Base-by-base conservation (phyloP, 2,329 filamentous ascomycete genomes). In the Colletotrichum camelliae region DNA sequence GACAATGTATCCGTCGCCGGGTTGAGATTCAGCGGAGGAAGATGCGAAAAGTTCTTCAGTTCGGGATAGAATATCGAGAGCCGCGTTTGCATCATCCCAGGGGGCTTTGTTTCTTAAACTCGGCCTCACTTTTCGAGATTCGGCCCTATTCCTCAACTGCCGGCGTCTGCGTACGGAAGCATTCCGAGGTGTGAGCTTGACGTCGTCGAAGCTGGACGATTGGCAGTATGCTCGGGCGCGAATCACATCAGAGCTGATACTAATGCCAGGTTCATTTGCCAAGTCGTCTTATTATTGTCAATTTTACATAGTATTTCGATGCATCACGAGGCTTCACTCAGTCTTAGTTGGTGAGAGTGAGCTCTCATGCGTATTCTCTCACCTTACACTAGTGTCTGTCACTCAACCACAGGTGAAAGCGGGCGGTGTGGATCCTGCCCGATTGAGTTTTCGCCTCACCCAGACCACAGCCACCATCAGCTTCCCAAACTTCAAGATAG, bases 361-460 rank as follows among this genome's bases (percentile, higher is more conserved):
- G 65, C 27, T 37, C 57, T 60, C 57, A 60, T 21, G 24, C 5
- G 13, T 13, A 29, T 58, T 27, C 55, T 18, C 43, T 58, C 55
- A 29, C 24, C 55, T 12, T 7, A 21, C 13, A 43, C 24, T 57
- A 70, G 35, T 57, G 43, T 31, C 18, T 29, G 15, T 21, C 13
- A 18, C 58, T 69, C 33, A 18, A 35, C 71, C 15, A n/a, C 60
- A 29, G n/a, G 24, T 67, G 55, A 73, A 33, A 68, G 35, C 70
- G 64, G 70, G 70, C 70, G 58, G 65, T 74, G 74, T 76, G 74
- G 64, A 65, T 39, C 70, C 70, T 62, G 55, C 73, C 74, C 48
- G 64, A 69, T 74, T 74, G 74, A 74, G 70, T 76, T 76, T 76
- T 76, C 70, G 74, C 70, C 73, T 73, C 43, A 73, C 60, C 43